Percentiles rank a stretch among this genome's conserved stretches.
These are phyloP conservation scores for Parastagonospora nodorum DNA, from an alignment of 2,329 filamentous ascomycete species.

Conservation along the genomic window DNA sequence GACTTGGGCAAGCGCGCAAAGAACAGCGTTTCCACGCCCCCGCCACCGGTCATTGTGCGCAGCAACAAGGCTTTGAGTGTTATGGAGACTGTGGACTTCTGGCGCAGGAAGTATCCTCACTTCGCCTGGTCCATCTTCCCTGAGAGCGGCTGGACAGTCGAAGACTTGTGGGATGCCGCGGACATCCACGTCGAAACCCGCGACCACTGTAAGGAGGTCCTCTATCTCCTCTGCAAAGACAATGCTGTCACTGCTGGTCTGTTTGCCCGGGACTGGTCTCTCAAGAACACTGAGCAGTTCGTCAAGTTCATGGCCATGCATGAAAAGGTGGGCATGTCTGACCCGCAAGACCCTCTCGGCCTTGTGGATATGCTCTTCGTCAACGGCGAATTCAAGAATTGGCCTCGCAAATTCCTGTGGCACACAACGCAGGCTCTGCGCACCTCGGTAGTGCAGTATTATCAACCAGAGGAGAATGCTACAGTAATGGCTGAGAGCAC, in stretches of 20 bases:
- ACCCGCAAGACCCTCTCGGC: conserved; percentile 20
- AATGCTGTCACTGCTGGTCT: conserved; percentile 24
- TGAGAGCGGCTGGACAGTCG: conserved; percentile 25
- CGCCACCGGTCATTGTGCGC: conserved; percentile 30
- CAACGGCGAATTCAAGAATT: conserved; percentile 25
- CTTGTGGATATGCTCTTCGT: conserved; percentile 38
- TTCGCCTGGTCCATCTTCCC: conserved; percentile 37
- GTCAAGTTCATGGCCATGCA: conserved; percentile 16
- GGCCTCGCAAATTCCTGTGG: conserved; percentile 37
- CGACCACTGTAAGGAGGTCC: conserved; percentile 32
- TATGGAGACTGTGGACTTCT: conserved; percentile 22
- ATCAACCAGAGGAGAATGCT: neutral
- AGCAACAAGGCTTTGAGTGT: conserved; percentile 24
- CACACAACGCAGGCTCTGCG: conserved; percentile 33
- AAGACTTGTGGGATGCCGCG: conserved; percentile 41
- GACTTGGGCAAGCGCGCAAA: neutral
- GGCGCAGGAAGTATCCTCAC: conserved; percentile 28
- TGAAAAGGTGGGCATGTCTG: conserved; percentile 17
- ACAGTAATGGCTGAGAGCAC: neutral
- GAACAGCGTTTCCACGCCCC: neutral
- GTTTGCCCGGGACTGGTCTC: conserved; percentile 31
- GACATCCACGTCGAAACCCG: conserved; percentile 41
- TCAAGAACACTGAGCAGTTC: conserved; percentile 24
- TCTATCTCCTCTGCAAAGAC: conserved; percentile 32
- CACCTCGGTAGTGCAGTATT: conserved; percentile 12